Base-by-base conservation (phyloP, 192 early-diverging fungal genomes). In the Coemansia sp. region DNA sequence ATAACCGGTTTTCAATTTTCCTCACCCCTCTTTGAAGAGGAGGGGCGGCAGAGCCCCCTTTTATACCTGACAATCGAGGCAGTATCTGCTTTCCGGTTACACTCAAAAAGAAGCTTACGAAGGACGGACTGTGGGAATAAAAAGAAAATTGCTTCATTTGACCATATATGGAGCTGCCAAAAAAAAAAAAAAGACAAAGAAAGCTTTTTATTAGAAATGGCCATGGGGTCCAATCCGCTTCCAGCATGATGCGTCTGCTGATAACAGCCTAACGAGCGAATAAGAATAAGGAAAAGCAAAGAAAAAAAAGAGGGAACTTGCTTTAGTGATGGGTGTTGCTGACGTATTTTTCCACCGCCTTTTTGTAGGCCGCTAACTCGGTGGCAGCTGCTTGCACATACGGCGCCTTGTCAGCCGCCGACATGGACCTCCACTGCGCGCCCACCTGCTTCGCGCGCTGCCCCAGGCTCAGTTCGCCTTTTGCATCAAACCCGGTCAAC, bases 361-460 rank as follows among this genome's bases (percentile, higher is more conserved):
- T 38, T 49, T 65, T 35, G 49, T 71, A 79, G 42, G 63, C 46
- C 13, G 33, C 62, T 5, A 17, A 15, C 17, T 71, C 66, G 7
- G 42, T 65, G 33, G 57, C 25, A 25, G 60, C 66, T 1, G 46
- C 46, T 40, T 65, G 25, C 1, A 41, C 52, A 56, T 55, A 83
- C 19, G 76, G 73, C 11, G 61, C 66, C 63, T 71, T 73, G 36
- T 76, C 68, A 4, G 45, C 58, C 0, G 67, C 71, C 9, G 62
- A 36, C 74, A 83, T n/a, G 17, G 33, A 6, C 42, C 62, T 73
- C 82, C 82, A 83, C 61, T 74, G 29, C 19, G 33, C 62, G 4
- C 59, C 66, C 40, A 36, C 46, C 14, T 6, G 32, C 59, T 43
- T 33, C 23, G 58, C 17, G 17, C 17, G 17, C 42, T 45, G 14